These are phyloP conservation scores for Colletotrichum camelliae DNA, from an alignment of 2,329 filamentous ascomycete species.

Conservation along the genomic window DNA sequence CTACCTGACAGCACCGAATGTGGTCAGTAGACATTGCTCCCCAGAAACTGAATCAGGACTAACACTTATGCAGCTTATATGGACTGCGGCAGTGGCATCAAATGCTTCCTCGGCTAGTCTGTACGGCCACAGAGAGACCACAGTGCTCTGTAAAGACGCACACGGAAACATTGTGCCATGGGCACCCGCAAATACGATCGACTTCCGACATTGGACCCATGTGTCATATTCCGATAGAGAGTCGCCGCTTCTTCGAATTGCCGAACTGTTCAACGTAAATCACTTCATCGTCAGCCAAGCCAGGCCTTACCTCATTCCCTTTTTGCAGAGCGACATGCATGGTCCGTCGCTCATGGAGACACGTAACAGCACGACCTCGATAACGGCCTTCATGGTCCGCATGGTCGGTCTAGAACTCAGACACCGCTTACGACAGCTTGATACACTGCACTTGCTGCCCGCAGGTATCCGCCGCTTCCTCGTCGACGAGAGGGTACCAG, in stretches of 20 bases:
- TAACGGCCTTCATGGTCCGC: conserved; percentile 65
- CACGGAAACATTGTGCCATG: conserved; percentile 76
- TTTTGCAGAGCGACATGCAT: conserved; percentile 81
- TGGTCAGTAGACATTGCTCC: conserved; percentile 61
- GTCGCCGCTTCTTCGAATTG: conserved; percentile 71
- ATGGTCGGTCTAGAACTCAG: conserved; percentile 79
- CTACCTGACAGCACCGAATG: conserved; percentile 91
- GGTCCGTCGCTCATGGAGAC: conserved; percentile 69
- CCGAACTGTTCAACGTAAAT: conserved; percentile 89
- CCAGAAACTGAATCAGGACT: not conserved
- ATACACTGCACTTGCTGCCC: conserved; percentile 77
- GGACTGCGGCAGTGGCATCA: conserved; percentile 79
- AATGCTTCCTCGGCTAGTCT: conserved; percentile 71
- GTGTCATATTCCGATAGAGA: conserved; percentile 70
- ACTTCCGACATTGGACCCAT: conserved; percentile 73
- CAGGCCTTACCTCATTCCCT: conserved; percentile 86
- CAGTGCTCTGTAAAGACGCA: conserved; percentile 79
- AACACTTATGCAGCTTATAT: conserved; percentile 61
- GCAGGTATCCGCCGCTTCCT: conserved; percentile 74
- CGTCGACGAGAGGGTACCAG: conserved; percentile 82
- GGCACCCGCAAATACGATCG: conserved; percentile 65
- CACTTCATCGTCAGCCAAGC: conserved; percentile 96
- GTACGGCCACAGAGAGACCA: conserved; percentile 67
- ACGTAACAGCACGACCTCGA: conserved; percentile 61
- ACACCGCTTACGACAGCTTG: conserved; percentile 81